Evolutionary conservation across 2,329 filamentous ascomycete species (phyloP), one percentile per base, ranked within the genome.

Genomic region (Xylaria sp.): DNA sequence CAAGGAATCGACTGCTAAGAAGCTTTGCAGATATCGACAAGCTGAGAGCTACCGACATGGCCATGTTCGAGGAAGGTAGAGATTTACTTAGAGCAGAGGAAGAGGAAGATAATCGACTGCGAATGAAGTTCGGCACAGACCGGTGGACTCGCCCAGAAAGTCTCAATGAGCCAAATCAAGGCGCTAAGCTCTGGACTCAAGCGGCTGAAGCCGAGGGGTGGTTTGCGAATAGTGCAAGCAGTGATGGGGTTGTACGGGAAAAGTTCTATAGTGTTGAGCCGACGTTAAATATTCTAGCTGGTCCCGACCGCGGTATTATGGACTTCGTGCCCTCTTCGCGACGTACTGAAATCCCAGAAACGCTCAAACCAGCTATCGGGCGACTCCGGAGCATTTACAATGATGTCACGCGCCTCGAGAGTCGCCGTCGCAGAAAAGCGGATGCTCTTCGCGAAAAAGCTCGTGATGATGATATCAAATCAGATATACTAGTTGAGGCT

Each of bases 11-110:
- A 28, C 79, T 98, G 0, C 87, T 91, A 55, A 86, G 88, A 56
- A 92, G 92, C 4, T 92, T 98, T 65, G 89, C 91, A 4, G 94
- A 98, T 67, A 96, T 94, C 1, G 89, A 94, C 51, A 97, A 94
- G 76, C 80, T 99, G n/a, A 92, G 95, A 69, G 82, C 87, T 0
- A 90, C 89, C 51, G 93, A 97, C 72, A 80, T 88, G 57, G 85
- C 87, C 0, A 84, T 92, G 0, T 98, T 95, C 65, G 87, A 91
- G 46, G 94, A 98, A 77, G 94, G 92, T 0, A 88, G 90, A 35
- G 88, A 91, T 14, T 82, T 95, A 0, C 79, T 99, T 0, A 85
- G 87, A 1, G 87, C 90, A 0, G 95, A 99, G 76, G 88, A 90
- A 62, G 89, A 90, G 15, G 94, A 98, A 73, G 94, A 99, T 69